Evolutionary conservation across 2,329 filamentous ascomycete genomes (phyloP).

Genomic region (Aspergillus arachidicola): DNA sequence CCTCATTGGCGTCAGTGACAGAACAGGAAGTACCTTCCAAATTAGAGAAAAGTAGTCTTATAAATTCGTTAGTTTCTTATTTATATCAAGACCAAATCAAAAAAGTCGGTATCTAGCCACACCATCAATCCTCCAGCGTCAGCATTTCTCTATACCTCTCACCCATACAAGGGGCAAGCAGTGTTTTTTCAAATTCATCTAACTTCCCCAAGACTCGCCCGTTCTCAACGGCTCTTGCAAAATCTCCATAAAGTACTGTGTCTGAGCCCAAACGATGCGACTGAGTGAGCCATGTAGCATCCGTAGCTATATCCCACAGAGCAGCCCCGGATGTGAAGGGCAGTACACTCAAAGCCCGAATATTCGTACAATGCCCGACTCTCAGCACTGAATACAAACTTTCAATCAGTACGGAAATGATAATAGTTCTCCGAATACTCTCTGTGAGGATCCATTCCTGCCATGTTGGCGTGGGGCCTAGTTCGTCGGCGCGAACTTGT

Average conservation of each 20-base stretch:
- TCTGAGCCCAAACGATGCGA: not conserved
- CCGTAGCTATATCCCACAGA: not conserved
- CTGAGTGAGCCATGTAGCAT: not conserved
- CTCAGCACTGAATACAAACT: not conserved
- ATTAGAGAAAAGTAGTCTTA: too few relatives aligned
- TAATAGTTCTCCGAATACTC: not conserved
- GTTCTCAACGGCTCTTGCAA: not conserved
- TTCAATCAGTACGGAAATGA: not conserved
- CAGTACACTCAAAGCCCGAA: not conserved
- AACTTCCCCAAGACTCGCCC: not conserved
- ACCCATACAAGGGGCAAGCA: not conserved
- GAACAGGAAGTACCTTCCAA: too few relatives aligned
- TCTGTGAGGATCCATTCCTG: not conserved
- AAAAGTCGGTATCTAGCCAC: too few relatives aligned
- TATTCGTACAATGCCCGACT: not conserved
- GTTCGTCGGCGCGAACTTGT: not conserved
- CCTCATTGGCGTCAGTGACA: too few relatives aligned
- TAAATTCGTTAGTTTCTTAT: too few relatives aligned
- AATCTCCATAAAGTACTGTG: not conserved
- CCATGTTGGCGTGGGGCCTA: not conserved
- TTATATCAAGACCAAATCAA: too few relatives aligned
- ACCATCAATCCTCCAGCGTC: not conserved
- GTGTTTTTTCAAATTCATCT: not conserved
- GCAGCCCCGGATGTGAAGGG: not conserved
- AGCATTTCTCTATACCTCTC: not conserved